Conservation (phyloP, 2,329 filamentous ascomycete genomes). For the Penicillium freii region DNA sequence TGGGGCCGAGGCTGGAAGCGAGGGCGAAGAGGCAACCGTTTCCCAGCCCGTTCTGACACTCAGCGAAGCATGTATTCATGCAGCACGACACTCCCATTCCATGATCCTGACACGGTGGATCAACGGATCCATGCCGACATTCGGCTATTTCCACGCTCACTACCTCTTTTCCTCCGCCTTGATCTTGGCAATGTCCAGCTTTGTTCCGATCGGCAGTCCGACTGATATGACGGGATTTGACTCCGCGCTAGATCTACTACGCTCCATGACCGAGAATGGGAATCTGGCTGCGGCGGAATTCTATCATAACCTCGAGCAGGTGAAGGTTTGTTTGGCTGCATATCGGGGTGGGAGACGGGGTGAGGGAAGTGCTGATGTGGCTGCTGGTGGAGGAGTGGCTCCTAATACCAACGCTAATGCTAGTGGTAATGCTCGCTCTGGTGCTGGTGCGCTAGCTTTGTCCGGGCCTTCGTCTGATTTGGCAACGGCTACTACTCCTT, state of each 20-base stretch:
- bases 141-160: conserved; percentile 43
- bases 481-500: not conserved
- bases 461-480: not conserved
- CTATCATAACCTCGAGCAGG: conserved; percentile 34
- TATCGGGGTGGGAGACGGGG: conserved; percentile 17
- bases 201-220: conserved; percentile 34
- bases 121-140: conserved; percentile 39
- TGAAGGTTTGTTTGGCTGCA: conserved; percentile 30
- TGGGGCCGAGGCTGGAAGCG: not conserved
- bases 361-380: not conserved
- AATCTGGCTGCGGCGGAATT: conserved; percentile 39
- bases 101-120: conserved; percentile 41
- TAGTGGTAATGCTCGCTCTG: not conserved
- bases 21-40: conserved; percentile 25
- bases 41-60: conserved; percentile 38
- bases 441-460: not conserved
- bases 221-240: conserved; percentile 34
- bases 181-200: conserved; percentile 39
- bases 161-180: conserved; percentile 42
- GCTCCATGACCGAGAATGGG: conserved; percentile 37
- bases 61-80: conserved; percentile 41
- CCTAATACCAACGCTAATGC: not conserved
- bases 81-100: conserved; percentile 38
- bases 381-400: not conserved
- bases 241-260: conserved; percentile 33